Conservation (phyloP, 2,329 filamentous ascomycete genomes). For the Ramularia endophylla region DNA sequence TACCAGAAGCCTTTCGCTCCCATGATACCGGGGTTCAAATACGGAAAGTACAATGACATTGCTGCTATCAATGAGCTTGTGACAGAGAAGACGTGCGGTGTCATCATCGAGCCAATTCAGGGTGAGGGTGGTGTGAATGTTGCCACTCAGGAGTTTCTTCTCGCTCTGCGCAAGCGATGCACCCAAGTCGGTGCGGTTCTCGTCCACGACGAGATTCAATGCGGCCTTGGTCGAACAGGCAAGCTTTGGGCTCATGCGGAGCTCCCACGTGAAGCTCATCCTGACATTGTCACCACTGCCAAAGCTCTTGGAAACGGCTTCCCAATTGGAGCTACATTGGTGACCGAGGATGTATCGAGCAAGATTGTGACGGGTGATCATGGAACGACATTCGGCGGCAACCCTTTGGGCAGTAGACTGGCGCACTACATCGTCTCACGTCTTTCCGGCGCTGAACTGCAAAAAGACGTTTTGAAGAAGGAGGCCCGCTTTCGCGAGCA, state of each 20-base stretch:
- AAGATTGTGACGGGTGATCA: conserved; percentile 74
- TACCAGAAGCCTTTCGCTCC: conserved; percentile 93
- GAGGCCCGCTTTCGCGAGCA: conserved; percentile 53
- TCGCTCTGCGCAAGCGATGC: conserved; percentile 76
- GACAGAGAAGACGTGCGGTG: conserved; percentile 81
- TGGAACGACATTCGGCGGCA: conserved; percentile 90
- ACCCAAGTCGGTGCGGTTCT: conserved; percentile 81
- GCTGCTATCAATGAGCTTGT: conserved; percentile 65
- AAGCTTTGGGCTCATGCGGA: conserved; percentile 80
- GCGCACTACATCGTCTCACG: conserved; percentile 80
- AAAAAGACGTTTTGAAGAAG: conserved; percentile 64
- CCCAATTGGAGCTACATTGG: conserved; percentile 79
- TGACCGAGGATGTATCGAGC: conserved; percentile 60
- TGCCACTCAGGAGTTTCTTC: conserved; percentile 74
- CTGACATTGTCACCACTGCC: conserved; percentile 87
- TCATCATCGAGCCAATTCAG: conserved; percentile 95
- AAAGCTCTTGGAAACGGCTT: conserved; percentile 97
- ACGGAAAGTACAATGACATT: conserved; percentile 81
- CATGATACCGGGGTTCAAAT: conserved; percentile 89
- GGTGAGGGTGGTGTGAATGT: conserved; percentile 91
- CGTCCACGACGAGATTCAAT: conserved; percentile 97
- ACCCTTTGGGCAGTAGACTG: conserved; percentile 76
- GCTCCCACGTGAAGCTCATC: conserved; percentile 73
- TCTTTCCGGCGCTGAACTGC: conserved; percentile 65
- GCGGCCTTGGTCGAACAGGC: conserved; percentile 81